Conservation (phyloP, 257 asterid species). For the Hygrophila difformis region DNA sequence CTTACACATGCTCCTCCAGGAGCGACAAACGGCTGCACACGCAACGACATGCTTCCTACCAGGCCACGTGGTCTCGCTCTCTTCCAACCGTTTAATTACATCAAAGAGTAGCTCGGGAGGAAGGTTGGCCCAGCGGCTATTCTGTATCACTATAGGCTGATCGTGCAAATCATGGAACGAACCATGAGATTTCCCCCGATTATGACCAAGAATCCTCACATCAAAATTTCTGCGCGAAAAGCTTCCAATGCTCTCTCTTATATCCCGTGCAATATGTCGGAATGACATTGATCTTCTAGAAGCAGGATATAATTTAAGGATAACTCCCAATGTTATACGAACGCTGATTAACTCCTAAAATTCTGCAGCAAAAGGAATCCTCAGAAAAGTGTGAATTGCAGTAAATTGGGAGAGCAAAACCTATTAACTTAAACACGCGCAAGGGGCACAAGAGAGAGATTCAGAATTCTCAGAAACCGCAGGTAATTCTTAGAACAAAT, state of each 20-base stretch:
- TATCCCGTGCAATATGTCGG: constrained; percentile 51
- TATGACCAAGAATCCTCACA: constrained; percentile 36
- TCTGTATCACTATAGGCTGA: constrained; percentile 30
- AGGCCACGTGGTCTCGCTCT: constrained; percentile 57
- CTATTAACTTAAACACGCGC: too few species aligned
- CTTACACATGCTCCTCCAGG: constrained; percentile 52
- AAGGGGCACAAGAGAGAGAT: too few species aligned
- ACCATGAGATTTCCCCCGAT: constrained; percentile 42
- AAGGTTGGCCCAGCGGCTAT: constrained; percentile 47
- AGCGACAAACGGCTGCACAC: constrained; percentile 45
- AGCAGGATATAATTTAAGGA: too few species aligned
- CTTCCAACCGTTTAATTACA: constrained; percentile 47
- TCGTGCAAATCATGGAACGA: constrained; percentile 31
- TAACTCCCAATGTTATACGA: too few species aligned
- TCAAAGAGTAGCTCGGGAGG: constrained; percentile 51
- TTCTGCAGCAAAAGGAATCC: constrained; percentile 9
- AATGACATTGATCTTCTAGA: constrained; percentile 34
- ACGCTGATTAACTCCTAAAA: too few species aligned
- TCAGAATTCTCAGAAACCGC: too few species aligned
- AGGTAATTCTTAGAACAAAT: too few species aligned
- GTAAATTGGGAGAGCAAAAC: too few species aligned
- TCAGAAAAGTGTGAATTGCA: too few species aligned
- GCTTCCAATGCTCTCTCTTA: constrained; percentile 49
- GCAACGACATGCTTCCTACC: constrained; percentile 47
- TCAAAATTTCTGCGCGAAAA: constrained; percentile 47